Evolutionary conservation across 2,329 filamentous ascomycete species (phyloP), one percentile per base, ranked within the genome.

Genomic region (Penicillium sp.): DNA sequence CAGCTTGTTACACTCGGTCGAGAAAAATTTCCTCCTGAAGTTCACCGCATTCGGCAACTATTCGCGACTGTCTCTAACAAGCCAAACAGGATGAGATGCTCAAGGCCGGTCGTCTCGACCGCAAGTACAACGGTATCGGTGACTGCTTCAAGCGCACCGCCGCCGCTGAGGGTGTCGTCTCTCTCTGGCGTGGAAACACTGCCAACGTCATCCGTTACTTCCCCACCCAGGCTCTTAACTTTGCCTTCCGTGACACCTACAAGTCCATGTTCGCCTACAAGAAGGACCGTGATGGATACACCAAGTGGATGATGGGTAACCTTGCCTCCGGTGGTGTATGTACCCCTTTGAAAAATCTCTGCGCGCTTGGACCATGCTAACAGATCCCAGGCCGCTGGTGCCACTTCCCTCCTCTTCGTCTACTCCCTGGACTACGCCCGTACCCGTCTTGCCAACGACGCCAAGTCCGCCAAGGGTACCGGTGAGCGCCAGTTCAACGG

Each of bases 181-280:
- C 93, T 66, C 86, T 99, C 74, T 99, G 94, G 94, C 88, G 94
- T 88, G 94, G 94, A 83, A 99, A 99, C 91, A 99, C 94, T 78
- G 94, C 94, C 91, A 99, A 99, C 89, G 94, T 99, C 81, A 96
- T 99, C 87, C 94, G 94, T 89, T 99, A 99, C 86, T 99, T 99
- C 91, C 94, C 94, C 72, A 99, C 94, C 80, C 94, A 99, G 88
- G 94, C 94, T 74, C 86, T 99, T 80, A 99, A 99, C 92, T 99
- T 99, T 78, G 94, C 94, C 79, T 99, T 99, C 94, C 94, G 94
- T 81, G 94, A 99, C 82, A 97, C 95, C 88, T 99, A 97, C 92
- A 99, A 99, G 92, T 86, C 89, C 77, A 95, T 99, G 92, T 99
- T 99, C 88, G 90, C 91, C 78, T 99, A 91, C 92, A 99, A 97